Percentiles rank a stretch among this genome's conserved stretches.
phyloP scores from a whole-genome alignment of 2,329 filamentous ascomycete species.

The Venturia carpophila region DNA sequence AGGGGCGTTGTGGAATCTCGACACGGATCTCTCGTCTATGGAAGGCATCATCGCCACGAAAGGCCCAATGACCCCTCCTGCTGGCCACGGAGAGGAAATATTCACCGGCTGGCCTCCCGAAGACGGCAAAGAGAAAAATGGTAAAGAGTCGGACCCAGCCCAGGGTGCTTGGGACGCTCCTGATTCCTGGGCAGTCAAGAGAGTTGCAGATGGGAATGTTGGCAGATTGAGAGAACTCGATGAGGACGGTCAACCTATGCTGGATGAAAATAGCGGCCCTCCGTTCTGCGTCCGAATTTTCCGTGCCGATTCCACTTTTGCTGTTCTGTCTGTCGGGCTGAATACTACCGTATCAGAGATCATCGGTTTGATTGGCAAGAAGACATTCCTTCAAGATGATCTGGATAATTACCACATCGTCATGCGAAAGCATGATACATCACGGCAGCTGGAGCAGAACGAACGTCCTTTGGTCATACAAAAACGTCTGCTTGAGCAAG shows the following conservation, averaged over 20 bases:
- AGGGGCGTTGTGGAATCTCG: slow-evolving; percentile 64
- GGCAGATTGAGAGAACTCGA: slow-evolving; percentile 55
- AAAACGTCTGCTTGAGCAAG: slow-evolving; percentile 81
- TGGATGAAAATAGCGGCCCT: slow-evolving; percentile 64
- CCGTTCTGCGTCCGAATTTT: slow-evolving; percentile 94
- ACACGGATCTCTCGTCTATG: slow-evolving; percentile 86
- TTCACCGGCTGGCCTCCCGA: slow-evolving; percentile 19
- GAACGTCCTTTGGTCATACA: slow-evolving; percentile 88
- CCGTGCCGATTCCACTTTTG: slow-evolving; percentile 86
- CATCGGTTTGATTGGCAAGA: slow-evolving; percentile 83
- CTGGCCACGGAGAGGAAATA: slow-evolving; percentile 28
- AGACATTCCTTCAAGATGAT: slow-evolving; percentile 85
- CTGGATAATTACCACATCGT: slow-evolving; percentile 94
- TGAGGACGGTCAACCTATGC: slow-evolving; percentile 58
- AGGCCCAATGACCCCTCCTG: slow-evolving; percentile 61
- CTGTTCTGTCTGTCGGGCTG: slow-evolving; percentile 76
- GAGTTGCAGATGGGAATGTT: slow-evolving; percentile 56
- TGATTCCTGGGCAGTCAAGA: slow-evolving; percentile 91
- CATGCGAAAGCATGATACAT: slow-evolving; percentile 84
- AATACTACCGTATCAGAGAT: slow-evolving; percentile 82
- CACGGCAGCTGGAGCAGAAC: slow-evolving; percentile 66
- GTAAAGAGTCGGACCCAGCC: slow-evolving; percentile 31
- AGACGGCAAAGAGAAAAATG: slow-evolving; percentile 24
- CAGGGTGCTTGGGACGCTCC: slow-evolving; percentile 77
- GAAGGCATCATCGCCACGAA: slow-evolving; percentile 68